These are phyloP conservation scores for Saccharomycopsis schoenii DNA, from an alignment of 805 yeast genomes.

Conservation along the genomic window DNA sequence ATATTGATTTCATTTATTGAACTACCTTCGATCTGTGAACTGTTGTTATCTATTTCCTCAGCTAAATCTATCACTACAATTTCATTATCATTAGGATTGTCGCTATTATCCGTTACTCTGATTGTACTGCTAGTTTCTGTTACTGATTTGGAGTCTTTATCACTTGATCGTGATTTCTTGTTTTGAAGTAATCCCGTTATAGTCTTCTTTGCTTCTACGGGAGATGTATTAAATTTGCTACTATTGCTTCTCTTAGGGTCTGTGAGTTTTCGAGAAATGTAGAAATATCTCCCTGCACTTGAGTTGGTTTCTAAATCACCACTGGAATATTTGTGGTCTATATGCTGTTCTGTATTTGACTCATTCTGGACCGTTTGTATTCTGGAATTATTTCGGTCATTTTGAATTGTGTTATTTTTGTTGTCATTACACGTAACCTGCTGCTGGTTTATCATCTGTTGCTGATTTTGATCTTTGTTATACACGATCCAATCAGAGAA, in stretches of 20 bases:
- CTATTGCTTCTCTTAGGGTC: background rate
- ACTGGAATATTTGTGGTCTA: background rate
- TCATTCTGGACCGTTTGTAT: background rate
- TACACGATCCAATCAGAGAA: background rate
- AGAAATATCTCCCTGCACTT: background rate
- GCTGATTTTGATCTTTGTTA: background rate
- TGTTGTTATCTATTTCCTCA: background rate
- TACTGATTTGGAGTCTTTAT: background rate
- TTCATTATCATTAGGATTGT: background rate
- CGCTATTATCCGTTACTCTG: background rate
- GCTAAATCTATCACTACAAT: background rate
- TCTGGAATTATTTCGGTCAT: background rate
- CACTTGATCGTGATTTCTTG: background rate
- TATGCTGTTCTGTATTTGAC: background rate
- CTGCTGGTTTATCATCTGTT: background rate
- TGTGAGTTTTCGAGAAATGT: slow-evolving; percentile 5
- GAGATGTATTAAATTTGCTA: background rate
- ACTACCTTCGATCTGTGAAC: background rate
- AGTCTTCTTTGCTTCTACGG: background rate
- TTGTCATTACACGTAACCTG: background rate
- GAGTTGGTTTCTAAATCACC: background rate
- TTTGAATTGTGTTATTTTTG: background rate
- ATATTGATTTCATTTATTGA: background rate
- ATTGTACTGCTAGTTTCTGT: background rate
- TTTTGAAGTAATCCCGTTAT: background rate